Evolutionary conservation across 2,329 filamentous ascomycete species (phyloP).

Genomic region (Xylariales sp.): DNA sequence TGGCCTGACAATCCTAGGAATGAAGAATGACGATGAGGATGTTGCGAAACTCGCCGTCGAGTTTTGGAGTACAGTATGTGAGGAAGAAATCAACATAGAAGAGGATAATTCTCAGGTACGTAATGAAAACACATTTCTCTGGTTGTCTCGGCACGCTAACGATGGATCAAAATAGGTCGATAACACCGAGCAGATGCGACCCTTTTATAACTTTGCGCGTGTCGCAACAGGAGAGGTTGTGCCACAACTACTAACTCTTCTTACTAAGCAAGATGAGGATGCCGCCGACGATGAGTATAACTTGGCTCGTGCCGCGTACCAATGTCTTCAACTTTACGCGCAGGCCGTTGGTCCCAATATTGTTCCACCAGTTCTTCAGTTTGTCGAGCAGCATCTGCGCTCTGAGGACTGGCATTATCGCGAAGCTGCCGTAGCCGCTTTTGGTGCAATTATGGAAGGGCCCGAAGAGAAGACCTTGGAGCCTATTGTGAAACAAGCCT

Average conservation of each 20-base stretch:
- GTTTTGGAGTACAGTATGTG: constrained; percentile 99
- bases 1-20: constrained; percentile 94
- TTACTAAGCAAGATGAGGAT: constrained; percentile 98
- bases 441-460: constrained; percentile 98
- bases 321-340: constrained; percentile 94
- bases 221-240: constrained; percentile 95
- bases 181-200: constrained; percentile 83
- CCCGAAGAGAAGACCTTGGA: constrained; percentile 93
- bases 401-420: constrained; percentile 93
- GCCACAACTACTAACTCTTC: constrained; percentile 85
- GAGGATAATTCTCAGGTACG: constrained; percentile 89
- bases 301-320: constrained; percentile 91
- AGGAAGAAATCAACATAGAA: constrained; percentile 97
- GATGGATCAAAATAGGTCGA: constrained; percentile 63
- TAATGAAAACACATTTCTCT: constrained; percentile 28
- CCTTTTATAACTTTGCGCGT: constrained; percentile 95
- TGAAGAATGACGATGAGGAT: constrained; percentile 98
- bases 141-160: constrained; percentile 23
- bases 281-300: constrained; percentile 98
- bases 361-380: constrained; percentile 86
- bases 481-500: constrained; percentile 93
- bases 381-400: constrained; percentile 91
- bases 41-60: constrained; percentile 98
- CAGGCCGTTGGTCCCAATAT: constrained; percentile 89
- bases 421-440: constrained; percentile 95